These are phyloP conservation scores for Phyllosticta citribraziliensis DNA, from an alignment of 2,329 filamentous ascomycete species.

Conservation along the genomic window DNA sequence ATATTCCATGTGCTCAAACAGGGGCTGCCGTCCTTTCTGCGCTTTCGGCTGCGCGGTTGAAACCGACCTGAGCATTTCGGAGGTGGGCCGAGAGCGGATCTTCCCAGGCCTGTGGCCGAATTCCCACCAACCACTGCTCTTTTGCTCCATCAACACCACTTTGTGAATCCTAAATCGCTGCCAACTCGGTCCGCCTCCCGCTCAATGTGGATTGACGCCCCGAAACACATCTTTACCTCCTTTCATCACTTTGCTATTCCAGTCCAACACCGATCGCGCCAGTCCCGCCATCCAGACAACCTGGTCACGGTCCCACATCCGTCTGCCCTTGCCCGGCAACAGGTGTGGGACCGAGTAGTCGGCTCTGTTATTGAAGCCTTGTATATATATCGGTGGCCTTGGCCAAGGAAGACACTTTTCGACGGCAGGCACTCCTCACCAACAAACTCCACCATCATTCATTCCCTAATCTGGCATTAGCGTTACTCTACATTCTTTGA, in stretches of 20 bases:
- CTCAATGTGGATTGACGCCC: background rate
- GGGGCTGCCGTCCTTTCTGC: background rate
- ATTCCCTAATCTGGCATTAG: background rate
- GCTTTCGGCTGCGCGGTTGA: background rate
- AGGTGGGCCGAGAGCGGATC: background rate
- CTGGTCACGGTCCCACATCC: background rate
- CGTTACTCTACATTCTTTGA: background rate
- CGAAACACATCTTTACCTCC: background rate
- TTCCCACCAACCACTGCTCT: conserved; percentile 3
- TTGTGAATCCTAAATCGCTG: background rate
- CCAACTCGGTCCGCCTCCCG: background rate
- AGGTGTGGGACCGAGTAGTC: background rate
- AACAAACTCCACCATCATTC: background rate
- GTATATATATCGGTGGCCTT: background rate
- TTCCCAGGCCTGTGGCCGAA: background rate
- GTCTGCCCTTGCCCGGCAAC: background rate
- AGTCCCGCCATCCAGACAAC: background rate
- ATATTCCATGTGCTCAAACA: background rate
- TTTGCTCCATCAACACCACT: background rate
- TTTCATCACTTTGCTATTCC: background rate
- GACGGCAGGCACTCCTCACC: background rate
- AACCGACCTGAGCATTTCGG: background rate
- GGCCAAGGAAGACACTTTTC: background rate
- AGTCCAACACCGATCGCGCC: background rate
- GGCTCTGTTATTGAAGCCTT: background rate